Evolutionary conservation across 2,329 filamentous ascomycete genomes (phyloP), one percentile per base, ranked within the genome.

Genomic region (Colletotrichum tabaci): DNA sequence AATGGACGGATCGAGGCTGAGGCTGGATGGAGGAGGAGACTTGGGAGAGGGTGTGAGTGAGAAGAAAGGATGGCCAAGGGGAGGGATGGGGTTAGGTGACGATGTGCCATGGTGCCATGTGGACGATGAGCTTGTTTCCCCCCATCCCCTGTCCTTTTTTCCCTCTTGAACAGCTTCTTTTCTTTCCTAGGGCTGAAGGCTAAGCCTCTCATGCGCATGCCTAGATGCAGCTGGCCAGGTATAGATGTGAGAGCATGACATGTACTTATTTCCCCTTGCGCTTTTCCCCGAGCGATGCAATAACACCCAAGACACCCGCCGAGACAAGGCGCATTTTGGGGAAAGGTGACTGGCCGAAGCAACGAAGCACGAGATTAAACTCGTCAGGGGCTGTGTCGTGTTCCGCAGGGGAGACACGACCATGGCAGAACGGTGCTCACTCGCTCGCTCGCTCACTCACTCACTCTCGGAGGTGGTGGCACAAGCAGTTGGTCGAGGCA

Each of bases 171-270:
- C 38, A 18, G n/a, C 9, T 52, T 26, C 38, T n/a, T n/a, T 38
- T 18, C 21, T 26, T 9, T 16, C 61, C 52, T 49, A 70, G 63
- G 63, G 67, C 67, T 71, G 67, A 71, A 56, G 67, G 63, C 67
- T 40, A 63, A 61, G 67, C 56, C 50, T 2, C 47, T 21, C 21
- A 44, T n/a, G 47, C 30, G 38, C 47, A 9, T 35, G 30, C 30
- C 30, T 35, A 9, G 30, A 35, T 35, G 30, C 30, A 52, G 47
- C 46, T 52, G 4, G 30, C 30, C 35, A 26, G 35, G 57, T 35
- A n/a, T 30, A 21, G 30, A 9, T 30, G n/a, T 18, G 30, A 6
- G 26, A 61, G 35, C 13, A 26, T 7, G 9, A 18, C 30, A 55
- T 55, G 52, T 55, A 18, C 30, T n/a, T 35, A 2, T 55, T 55